Evolutionary conservation across 768 basidiomycete species (phyloP).

Genomic region (Russula sp.): DNA sequence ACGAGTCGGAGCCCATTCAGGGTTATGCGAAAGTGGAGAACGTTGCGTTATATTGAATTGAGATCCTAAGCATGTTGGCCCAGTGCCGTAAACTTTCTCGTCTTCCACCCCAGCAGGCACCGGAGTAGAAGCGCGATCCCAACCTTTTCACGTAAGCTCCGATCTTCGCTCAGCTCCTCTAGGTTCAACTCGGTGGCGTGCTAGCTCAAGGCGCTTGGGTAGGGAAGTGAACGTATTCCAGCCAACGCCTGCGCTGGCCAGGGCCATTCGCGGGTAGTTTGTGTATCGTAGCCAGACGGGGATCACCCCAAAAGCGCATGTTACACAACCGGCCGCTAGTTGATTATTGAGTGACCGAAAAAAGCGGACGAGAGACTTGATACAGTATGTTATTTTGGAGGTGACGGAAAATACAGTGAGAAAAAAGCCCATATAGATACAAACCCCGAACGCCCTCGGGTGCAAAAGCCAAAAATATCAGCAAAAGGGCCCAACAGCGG

Average conservation of each 20-base stretch:
- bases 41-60: background rate
- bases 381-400: conserved; percentile 11
- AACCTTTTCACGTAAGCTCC: background rate
- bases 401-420: conserved; percentile 13
- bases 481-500: background rate
- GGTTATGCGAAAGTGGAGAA: no score
- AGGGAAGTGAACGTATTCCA: background rate
- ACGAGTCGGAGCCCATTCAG: background rate
- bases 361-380: background rate
- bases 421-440: conserved; percentile 14
- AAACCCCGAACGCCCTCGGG: conserved; percentile 7
- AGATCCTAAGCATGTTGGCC: background rate
- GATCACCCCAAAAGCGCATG: background rate
- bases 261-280: background rate
- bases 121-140: background rate
- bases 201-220: background rate
- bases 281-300: background rate
- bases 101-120: no score
- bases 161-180: background rate
- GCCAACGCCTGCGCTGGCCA: background rate
- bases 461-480: background rate
- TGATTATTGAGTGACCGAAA: background rate
- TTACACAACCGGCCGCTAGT: background rate
- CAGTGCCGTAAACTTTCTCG: background rate
- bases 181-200: background rate